phyloP scores from a whole-genome alignment of 192 early-diverging fungal genomes.

The Umbelopsis vinacea region DNA sequence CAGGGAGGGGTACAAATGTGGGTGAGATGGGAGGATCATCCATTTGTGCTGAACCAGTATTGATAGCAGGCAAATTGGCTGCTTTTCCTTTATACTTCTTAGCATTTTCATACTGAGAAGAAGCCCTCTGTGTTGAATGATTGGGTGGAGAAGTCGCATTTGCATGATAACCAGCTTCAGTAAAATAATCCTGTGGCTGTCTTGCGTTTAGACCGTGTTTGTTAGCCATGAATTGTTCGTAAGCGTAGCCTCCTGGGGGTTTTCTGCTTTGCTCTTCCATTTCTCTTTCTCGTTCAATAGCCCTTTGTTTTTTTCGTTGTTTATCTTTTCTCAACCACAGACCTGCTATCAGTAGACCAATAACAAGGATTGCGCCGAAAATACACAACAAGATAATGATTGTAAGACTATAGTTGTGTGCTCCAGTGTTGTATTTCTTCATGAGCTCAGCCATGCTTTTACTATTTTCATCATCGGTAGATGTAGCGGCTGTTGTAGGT shows the following conservation, averaged over 20 bases:
- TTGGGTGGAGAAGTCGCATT: neutral
- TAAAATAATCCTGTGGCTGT: neutral
- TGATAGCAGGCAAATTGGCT: neutral
- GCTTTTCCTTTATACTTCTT: constrained; percentile 4
- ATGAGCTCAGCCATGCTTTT: neutral
- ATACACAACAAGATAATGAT: neutral
- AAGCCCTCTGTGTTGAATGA: neutral
- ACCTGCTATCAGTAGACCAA: neutral
- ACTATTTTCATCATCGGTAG: neutral
- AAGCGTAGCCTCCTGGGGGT: too few relatives aligned
- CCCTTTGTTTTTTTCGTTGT: neutral
- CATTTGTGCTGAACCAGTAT: neutral
- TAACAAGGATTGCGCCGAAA: constrained; percentile 2
- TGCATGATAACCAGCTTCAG: neutral
- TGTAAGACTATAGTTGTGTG: neutral
- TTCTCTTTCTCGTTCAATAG: neutral
- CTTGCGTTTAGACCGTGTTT: neutral
- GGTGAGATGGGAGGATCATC: neutral
- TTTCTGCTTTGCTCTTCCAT: neutral
- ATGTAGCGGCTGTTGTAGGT: neutral
- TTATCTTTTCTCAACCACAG: neutral
- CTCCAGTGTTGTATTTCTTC: neutral
- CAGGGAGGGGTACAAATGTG: constrained; percentile 2
- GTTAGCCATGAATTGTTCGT: neutral
- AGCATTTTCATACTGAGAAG: neutral